Evolutionary conservation across 1,139 yeast species (phyloP).

Genomic region (Blastobotrys serpentis): DNA sequence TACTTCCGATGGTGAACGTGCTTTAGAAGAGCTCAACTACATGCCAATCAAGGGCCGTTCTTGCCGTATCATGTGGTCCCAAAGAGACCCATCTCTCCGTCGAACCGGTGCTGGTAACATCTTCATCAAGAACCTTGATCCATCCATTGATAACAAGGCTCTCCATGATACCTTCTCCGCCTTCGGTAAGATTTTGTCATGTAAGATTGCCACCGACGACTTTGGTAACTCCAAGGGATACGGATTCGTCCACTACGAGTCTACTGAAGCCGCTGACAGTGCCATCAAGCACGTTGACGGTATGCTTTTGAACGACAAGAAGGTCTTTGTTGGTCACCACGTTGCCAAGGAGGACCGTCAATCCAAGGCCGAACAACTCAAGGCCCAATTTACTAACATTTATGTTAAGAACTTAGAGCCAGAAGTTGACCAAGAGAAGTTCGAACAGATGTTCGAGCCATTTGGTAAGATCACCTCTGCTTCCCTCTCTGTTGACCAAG

Average conservation of each 20-base stretch:
- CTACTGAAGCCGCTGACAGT: conserved; percentile 87
- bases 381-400: conserved; percentile 92
- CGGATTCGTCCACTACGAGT: conserved; percentile 97
- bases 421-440: conserved; percentile 68
- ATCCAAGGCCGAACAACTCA: conserved; percentile 86
- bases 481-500: conserved; percentile 75
- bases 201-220: conserved; percentile 96
- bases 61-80: conserved; percentile 99
- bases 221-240: conserved; percentile 91
- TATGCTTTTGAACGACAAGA: conserved; percentile 96
- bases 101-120: conserved; percentile 96
- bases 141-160: conserved; percentile 98
- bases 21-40: conserved; percentile 95
- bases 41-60: conserved; percentile 92
- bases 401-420: conserved; percentile 85
- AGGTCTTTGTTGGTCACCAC: conserved; percentile 95
- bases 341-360: conserved; percentile 92
- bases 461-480: conserved; percentile 85
- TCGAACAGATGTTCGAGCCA: conserved; percentile 67
- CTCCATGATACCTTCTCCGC: conserved; percentile 97
- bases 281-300: conserved; percentile 98
- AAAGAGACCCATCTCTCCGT: conserved; percentile 96
- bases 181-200: conserved; percentile 92
- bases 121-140: conserved; percentile 97
- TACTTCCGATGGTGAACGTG: conserved; percentile 87